Conservation (phyloP, 495 filamentous ascomycete genomes). For the Aspergillus ellipticus region DNA sequence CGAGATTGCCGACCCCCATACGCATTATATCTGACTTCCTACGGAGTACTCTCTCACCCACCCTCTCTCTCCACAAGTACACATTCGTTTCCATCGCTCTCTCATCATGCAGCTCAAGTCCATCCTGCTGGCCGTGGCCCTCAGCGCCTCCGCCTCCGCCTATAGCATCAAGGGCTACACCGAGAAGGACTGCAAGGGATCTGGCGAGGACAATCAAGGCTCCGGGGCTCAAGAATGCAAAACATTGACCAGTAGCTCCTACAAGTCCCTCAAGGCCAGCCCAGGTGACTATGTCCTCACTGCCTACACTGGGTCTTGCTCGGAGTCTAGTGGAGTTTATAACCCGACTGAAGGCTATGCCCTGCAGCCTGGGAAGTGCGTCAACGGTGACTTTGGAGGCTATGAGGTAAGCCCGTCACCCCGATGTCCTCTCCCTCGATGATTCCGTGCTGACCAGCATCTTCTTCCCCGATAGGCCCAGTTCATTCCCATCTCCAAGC, state of each 20-base stretch:
- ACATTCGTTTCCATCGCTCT: neutral
- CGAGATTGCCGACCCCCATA: no score
- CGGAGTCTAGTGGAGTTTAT: neutral
- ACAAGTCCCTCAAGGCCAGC: neutral
- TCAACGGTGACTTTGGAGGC: neutral
- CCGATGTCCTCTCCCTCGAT: no score
- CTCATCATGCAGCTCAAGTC: slow-evolving; percentile 2
- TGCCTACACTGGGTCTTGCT: neutral
- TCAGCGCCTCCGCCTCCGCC: neutral
- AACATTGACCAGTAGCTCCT: neutral
- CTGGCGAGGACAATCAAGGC: neutral
- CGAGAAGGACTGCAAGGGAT: neutral
- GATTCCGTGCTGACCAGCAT: neutral
- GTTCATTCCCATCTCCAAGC: neutral
- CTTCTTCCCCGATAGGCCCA: neutral
- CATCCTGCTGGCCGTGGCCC: neutral
- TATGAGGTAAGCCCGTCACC: neutral
- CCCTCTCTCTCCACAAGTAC: neutral
- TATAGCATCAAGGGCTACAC: neutral
- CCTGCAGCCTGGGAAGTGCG: slow-evolving; percentile 1
- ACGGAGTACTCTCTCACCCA: no score
- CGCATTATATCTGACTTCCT: no score
- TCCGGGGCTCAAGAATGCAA: neutral
- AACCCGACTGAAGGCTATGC: neutral
- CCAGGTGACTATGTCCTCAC: neutral